Evolutionary conservation across 2,329 filamentous ascomycete species (phyloP), one percentile per base, ranked within the genome.

Genomic region (Cladophialophora psammophila): DNA sequence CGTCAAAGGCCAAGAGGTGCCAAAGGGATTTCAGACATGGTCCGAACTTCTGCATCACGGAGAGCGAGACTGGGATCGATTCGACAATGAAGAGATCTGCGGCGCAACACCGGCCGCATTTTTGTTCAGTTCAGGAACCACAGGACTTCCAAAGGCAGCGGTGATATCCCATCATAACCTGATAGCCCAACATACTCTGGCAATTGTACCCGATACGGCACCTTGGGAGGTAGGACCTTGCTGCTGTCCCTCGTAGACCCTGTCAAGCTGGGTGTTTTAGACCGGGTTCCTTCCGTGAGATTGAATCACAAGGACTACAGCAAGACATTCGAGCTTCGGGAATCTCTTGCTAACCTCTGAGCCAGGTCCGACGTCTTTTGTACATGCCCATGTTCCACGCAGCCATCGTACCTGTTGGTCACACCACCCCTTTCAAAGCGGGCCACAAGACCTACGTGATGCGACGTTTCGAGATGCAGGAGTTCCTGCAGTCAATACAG

Each of bases 391-490:
- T 84, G 77, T 86, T 86, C 69, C 84, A 86, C 72, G 78, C 80
- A 1, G 84, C 84, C 68, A 80, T 80, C 3, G 77, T 79, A 0
- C 76, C 83, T 3, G 80, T 81, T 68, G 80, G 80, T 32, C 76
- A 82, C 64, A 74, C 83, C 53, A 81, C 80, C 69, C 77, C 81
- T n/a, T 75, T 83, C 3, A 79, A 80, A 18, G 78, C 80, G 26
- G 83, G 83, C 8, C 75, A 80, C 40, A 78, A 78, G 6, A 77
- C 81, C 5, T 85, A 82, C 1, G 87, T 94, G 9, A 89, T 95
- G 86, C 81, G 89, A 1, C 90, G 90, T 68, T 97, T 97, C 77
- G 77, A 82, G 31, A 69, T 79, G 8, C 74, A 76, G 12, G 76
- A 76, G 15, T 83, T 81, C 69, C 66, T 82, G 34, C 69, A 78